Conservation (phyloP, 108 stramenopile genomes). For the Craspedostauros australis region DNA sequence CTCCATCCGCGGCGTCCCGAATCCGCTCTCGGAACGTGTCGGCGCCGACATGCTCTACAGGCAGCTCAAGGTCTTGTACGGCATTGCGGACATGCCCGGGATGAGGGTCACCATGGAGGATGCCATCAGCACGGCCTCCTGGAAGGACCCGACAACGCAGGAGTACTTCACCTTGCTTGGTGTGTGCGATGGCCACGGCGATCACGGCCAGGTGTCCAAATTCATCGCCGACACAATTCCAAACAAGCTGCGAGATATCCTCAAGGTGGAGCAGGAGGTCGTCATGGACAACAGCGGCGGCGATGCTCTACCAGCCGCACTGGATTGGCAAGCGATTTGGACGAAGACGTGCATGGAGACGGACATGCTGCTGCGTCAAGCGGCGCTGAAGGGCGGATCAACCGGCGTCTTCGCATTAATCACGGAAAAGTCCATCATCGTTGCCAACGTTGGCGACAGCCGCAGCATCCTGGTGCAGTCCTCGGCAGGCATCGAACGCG, state of each 20-base stretch:
- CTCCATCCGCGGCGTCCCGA: conserved; percentile 44
- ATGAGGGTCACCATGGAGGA: conserved; percentile 86
- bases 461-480: conserved; percentile 70
- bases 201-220: conserved; percentile 44
- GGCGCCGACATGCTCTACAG: not conserved
- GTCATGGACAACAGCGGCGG: not conserved
- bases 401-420: conserved; percentile 79
- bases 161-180: conserved; percentile 45
- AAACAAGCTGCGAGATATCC: conserved; percentile 11
- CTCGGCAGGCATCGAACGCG: not conserved
- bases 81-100: conserved; percentile 78
- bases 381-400: conserved; percentile 40
- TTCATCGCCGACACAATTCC: conserved; percentile 47
- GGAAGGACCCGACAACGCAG: conserved; percentile 8
- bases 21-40: conserved; percentile 33
- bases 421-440: conserved; percentile 43
- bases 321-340: conserved; percentile 17
- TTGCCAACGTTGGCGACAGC: conserved; percentile 90
- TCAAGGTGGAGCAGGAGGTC: not conserved
- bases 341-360: conserved; percentile 30
- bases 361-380: conserved; percentile 46
- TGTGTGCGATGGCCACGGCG: conserved; percentile 94
- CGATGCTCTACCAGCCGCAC: conserved; percentile 6
- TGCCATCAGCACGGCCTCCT: conserved; percentile 43
- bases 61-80: conserved; percentile 35